Evolutionary conservation across 2,329 filamentous ascomycete genomes (phyloP), one percentile per base, ranked within the genome.

Genomic region (Alternaria longipes): DNA sequence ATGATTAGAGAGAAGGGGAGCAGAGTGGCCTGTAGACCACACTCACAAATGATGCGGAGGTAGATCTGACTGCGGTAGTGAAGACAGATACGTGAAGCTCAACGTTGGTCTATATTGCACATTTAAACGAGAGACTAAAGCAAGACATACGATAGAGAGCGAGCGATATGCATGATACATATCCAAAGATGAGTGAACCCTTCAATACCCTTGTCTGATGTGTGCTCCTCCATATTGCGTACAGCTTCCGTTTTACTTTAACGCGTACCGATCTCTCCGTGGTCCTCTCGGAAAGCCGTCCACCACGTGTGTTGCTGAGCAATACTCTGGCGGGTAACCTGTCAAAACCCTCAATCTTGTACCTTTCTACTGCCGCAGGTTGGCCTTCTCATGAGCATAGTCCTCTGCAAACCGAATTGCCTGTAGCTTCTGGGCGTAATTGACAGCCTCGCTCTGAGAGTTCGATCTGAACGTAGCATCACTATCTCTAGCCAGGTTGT

Each of bases 381-480:
- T 32, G 30, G 30, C 1, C 30, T 32, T 32, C 30, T 32, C 30
- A 32, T 32, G 30, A 32, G 30, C 30, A 11, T 32, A 9, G 30
- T 32, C 30, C 11, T 32, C 30, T 32, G 30, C 30, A 12, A 32
- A 54, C 3, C 45, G 57, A 26, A 59, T 50, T 8, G 14, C 41
- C 20, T 59, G 44, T 2, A 59, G 28, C n/a, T 59, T 59, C 14
- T 36, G 8, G 14, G 57, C 57, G 18, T 59, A 59, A 32, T 49
- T 24, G 1, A 22, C 45, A 12, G 12, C 8, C 6, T 44, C 20
- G 0, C 16, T 16, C 16, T 49, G 57, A 20, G 44, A 44, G 9
- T 34, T 30, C 12, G 28, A 36, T 38, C 57, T 34, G 24, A 38
- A 53, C 7, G 54, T 61, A 12, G 32, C 59, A 11, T 59, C 57